These are phyloP conservation scores for Irpex sp. DNA, from an alignment of 1,284 basidiomycete genomes.

Conservation along the genomic window DNA sequence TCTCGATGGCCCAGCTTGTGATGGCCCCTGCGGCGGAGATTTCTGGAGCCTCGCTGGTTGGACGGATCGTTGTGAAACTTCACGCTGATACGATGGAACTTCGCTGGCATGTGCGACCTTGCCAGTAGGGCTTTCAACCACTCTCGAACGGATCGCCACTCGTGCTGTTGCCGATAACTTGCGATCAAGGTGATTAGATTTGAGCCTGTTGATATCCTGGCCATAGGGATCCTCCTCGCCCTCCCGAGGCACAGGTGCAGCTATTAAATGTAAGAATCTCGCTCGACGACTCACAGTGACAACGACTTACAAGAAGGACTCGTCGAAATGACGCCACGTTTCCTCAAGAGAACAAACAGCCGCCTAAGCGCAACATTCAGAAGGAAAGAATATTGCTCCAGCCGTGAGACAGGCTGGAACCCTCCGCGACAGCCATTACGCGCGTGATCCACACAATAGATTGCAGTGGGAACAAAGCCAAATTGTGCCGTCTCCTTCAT, in stretches of 20 bases:
- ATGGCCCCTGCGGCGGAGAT: slow-evolving; percentile 6
- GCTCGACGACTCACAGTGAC: neutral
- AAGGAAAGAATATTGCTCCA: slow-evolving; percentile 98
- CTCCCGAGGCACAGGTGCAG: slow-evolving; percentile 28
- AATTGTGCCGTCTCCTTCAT: slow-evolving; percentile 62
- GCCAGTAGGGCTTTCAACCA: slow-evolving; percentile 94
- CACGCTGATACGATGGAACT: slow-evolving; percentile 22
- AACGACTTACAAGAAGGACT: slow-evolving; percentile 54
- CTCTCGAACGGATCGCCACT: slow-evolving; percentile 89
- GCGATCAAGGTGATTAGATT: slow-evolving; percentile 88
- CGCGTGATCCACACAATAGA: slow-evolving; percentile 79
- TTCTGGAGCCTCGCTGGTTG: slow-evolving; percentile 26
- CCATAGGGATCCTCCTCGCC: slow-evolving; percentile 62
- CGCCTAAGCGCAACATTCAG: slow-evolving; percentile 93
- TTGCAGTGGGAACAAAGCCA: slow-evolving; percentile 60
- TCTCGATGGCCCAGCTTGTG: slow-evolving; percentile 24
- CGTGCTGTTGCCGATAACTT: slow-evolving; percentile 92
- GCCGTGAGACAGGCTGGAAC: slow-evolving; percentile 86
- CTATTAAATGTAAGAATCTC: slow-evolving; percentile 14
- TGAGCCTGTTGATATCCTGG: slow-evolving; percentile 93
- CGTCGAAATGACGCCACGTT: slow-evolving; percentile 84
- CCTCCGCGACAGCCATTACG: slow-evolving; percentile 62
- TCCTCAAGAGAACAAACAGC: slow-evolving; percentile 86
- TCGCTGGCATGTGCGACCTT: slow-evolving; percentile 70
- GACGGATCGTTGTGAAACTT: slow-evolving; percentile 19